These are phyloP conservation scores for Marchantia paleacea DNA, from an alignment of 225 moss, liverwort and hornwort genomes.

Conservation along the genomic window DNA sequence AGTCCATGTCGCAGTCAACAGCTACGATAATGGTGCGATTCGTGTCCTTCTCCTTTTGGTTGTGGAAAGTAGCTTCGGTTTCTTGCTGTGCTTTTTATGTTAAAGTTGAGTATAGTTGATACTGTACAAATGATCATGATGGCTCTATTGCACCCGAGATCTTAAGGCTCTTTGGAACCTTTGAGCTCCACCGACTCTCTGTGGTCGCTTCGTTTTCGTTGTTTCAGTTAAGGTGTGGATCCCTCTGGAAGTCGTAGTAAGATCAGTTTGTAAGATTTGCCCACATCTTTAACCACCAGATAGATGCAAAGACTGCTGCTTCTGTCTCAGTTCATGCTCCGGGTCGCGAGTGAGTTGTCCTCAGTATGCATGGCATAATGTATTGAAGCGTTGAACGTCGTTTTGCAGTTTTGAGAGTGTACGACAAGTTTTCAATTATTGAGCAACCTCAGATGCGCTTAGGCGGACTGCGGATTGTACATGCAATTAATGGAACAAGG, in stretches of 20 bases:
- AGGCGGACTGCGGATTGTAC: constrained; percentile 61
- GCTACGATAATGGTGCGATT: constrained; percentile 66
- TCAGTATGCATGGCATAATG: background rate
- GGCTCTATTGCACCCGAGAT: too few relatives aligned
- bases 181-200: too few relatives aligned
- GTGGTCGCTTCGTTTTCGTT: too few relatives aligned
- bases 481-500: constrained; percentile 81
- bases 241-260: too few relatives aligned
- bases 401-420: constrained; percentile 79
- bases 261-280: background rate
- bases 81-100: background rate
- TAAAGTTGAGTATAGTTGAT: background rate
- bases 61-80: background rate
- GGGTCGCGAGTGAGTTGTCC: too few relatives aligned
- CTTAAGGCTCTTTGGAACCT: too few relatives aligned
- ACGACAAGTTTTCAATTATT: constrained; percentile 65
- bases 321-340: too few relatives aligned
- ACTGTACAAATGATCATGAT: too few relatives aligned
- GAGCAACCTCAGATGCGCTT: constrained; percentile 73
- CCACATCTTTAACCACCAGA: background rate
- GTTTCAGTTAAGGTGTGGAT: too few relatives aligned
- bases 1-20: constrained; percentile 83
- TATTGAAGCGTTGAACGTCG: background rate
- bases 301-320: background rate
- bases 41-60: background rate